phyloP scores from a whole-genome alignment of 2,329 filamentous ascomycete genomes.

The Zymoseptoria tritici region DNA sequence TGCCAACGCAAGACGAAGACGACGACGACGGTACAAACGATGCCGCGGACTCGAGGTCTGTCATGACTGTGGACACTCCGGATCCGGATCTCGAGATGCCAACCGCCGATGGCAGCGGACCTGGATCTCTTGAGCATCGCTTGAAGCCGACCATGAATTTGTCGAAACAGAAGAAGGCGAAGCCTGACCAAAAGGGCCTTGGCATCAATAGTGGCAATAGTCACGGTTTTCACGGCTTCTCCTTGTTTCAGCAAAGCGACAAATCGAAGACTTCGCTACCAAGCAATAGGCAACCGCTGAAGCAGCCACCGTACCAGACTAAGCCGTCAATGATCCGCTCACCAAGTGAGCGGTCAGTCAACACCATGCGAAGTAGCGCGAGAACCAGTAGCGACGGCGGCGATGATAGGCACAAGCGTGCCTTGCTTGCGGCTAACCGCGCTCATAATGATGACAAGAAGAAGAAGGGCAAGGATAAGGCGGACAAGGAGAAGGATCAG shows the following conservation, averaged over 20 bases:
- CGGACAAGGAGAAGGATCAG: constrained; percentile 47
- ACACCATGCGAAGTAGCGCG: constrained; percentile 20
- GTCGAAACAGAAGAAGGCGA: constrained; percentile 29
- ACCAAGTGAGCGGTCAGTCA: constrained; percentile 26
- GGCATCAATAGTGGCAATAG: constrained; percentile 22
- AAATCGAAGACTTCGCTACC: constrained; percentile 19
- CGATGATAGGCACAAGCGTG: constrained; percentile 27
- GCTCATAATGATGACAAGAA: constrained; percentile 15
- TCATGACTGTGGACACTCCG: constrained; percentile 7
- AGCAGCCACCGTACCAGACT: constrained; percentile 19
- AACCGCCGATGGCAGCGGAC: constrained; percentile 47
- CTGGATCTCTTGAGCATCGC: constrained; percentile 71
- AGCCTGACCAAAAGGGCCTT: constrained; percentile 25
- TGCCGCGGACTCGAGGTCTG: constrained; percentile 39
- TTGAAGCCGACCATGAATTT: constrained; percentile 71
- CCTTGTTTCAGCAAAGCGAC: constrained; percentile 37
- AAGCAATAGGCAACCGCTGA: constrained; percentile 16
- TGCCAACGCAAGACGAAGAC: constrained; percentile 38
- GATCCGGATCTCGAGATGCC: constrained; percentile 4
- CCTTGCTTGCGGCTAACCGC: constrained; percentile 3
- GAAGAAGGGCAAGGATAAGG: constrained; percentile 43
- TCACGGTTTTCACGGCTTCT: constrained; percentile 33
- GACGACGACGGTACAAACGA: constrained; percentile 39
- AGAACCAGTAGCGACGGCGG: constrained; percentile 19
- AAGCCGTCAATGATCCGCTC: constrained; percentile 24